phyloP scores from a whole-genome alignment of 805 yeast genomes.

The Barnettozyma californica region DNA sequence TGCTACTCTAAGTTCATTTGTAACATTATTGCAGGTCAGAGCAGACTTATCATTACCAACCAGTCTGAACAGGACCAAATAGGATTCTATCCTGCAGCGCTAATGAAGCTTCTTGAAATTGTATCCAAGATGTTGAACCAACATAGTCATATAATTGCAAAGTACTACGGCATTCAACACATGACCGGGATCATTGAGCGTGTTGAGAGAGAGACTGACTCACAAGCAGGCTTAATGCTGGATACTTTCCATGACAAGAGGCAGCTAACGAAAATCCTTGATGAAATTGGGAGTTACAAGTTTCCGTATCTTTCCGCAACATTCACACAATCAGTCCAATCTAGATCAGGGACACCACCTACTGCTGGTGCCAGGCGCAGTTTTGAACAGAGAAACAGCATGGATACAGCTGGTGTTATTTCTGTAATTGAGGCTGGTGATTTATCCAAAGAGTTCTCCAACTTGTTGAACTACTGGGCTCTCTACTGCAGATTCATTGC shows the following conservation, averaged over 20 bases:
- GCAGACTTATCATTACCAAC: conserved; percentile 55
- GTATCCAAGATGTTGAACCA: conserved; percentile 81
- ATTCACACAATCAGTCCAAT: conserved; percentile 1
- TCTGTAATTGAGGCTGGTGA: conserved; percentile 65
- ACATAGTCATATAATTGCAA: conserved; percentile 73
- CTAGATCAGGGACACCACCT: conserved; percentile 6
- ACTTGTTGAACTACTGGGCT: conserved; percentile 82
- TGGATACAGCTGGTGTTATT: conserved; percentile 31
- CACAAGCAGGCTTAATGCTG: conserved; percentile 84
- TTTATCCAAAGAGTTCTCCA: conserved; percentile 61
- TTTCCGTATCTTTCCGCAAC: conserved; percentile 35
- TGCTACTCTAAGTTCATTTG: conserved; percentile 86
- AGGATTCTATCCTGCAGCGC: conserved; percentile 54
- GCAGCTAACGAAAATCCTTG: conserved; percentile 48
- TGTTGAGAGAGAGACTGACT: conserved; percentile 83
- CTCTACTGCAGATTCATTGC: conserved; percentile 70
- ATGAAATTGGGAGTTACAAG: conserved; percentile 50
- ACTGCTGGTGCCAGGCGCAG: conserved; percentile 16
- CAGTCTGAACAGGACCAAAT: conserved; percentile 35
- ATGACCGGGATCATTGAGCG: conserved; percentile 63
- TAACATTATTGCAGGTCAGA: conserved; percentile 73
- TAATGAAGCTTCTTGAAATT: conserved; percentile 72
- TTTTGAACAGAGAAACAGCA: conserved; percentile 28
- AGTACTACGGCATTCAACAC: conserved; percentile 60
- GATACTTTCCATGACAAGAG: conserved; percentile 82